Base-by-base conservation (phyloP, 805 yeast species). In the Candida saitoana region DNA sequence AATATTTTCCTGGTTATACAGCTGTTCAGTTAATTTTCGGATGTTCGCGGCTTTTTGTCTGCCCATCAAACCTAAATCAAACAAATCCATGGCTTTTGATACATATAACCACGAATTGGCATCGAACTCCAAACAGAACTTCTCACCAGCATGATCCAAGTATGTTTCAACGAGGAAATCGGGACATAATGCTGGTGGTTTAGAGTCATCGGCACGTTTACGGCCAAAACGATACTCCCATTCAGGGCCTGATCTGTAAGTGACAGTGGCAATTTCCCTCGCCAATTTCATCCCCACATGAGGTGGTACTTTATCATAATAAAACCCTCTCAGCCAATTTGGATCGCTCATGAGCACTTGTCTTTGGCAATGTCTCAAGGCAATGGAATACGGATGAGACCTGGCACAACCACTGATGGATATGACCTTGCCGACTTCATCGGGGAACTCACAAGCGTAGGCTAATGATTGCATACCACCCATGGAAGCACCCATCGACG, bases 391-490 rank as follows among this genome's bases (percentile, higher is more conserved):
- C 1, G 97, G 97, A 60, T 90, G 96, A 1, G 96, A 87, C 55
- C 95, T 75, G 2, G 96, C 96, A 67, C 96, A 89, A 2, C 95
- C 96, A 34, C 91, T 82, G 20, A 90, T 86, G n/a, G 87, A 76
- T 1, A 88, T 77, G 2, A 90, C 73, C 41, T 83, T 80, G 4
- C 74, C 76, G 3, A 89, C 96, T 42, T 73, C 76, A 37, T 83
- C 82, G 1, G 95, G 85, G 54, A 85, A 90, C 55, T 85, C 95
- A 57, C 79, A 75, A 1, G 88, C 96, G 60, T 80, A 87, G 0
- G 96, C 95, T 42, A 90, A 71, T 6, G 91, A 82, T 65, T 89
- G 96, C 96, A 90, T 88, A n/a, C 96, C 97, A n/a, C 97, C 97
- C 95, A 90, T 87, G 0, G 96, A 87, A 2, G 95, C 82, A 4